Base-by-base conservation (phyloP, 495 filamentous ascomycete genomes). In the Neurospora sp. region DNA sequence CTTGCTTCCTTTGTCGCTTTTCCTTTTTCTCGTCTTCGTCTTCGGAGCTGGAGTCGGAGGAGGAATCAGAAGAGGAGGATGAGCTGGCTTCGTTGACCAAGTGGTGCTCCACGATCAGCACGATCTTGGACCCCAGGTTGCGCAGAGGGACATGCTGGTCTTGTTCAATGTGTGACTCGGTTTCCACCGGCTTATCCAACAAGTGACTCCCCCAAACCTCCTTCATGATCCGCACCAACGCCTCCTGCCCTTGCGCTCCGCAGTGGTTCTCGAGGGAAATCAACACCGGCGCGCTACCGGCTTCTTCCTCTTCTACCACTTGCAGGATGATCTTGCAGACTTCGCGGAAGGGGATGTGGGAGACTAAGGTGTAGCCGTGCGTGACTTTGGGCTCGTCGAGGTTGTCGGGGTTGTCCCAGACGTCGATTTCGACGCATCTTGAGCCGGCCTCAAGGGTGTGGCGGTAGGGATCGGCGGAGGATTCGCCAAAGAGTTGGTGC, bases 401-500 rank as follows among this genome's bases (percentile, higher is more conserved):
- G 71, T 86, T 73, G 35, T 87, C 83, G 18, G 81, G 75, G 70
- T 86, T 79, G 72, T 88, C 85, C 74, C 86, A 88, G 11, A 85
- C 86, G 72, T 88, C 86, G 46, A 88, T 88, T 76, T 88, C 86
- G n/a, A 88, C 84, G 72, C 86, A 88, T 16, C 86, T 75, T 8
- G 86, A 84, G 20, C 86, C 86, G 5, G 85, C 80, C 7, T 75
- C 77, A 20, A 88, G 79, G 0, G 85, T 84, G 4, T 78, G 82
- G 71, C 85, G 80, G 73, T 89, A 89, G 10, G 84, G 84, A 3
- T 73, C 72, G 44, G 83, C 82, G 2, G 78, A 82, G n/a, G 85
- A 86, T 35, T 75, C 75, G 10, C 87, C 86, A 22, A 76, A 82
- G 6, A 89, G 82, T 77, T 89, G 86, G 77, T 88, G 85, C 5